These are phyloP conservation scores for Auriscalpium orientale DNA, from an alignment of 768 basidiomycete species.

Conservation along the genomic window DNA sequence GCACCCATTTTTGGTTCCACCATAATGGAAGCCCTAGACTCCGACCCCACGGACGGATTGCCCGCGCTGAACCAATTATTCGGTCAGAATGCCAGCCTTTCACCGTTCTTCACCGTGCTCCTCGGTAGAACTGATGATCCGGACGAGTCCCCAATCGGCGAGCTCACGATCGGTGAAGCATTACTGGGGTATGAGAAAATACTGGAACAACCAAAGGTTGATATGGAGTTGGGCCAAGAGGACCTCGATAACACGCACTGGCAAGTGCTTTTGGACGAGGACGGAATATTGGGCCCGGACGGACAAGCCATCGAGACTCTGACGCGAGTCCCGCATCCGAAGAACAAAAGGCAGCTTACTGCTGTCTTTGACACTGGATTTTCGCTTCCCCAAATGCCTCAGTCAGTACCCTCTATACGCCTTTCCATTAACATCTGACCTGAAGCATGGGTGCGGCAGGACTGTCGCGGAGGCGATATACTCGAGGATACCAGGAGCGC, in stretches of 20 bases:
- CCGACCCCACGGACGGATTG: conserved; percentile 18
- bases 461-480: conserved; percentile 55
- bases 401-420: conserved; percentile 23
- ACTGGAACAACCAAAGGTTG: conserved; percentile 20
- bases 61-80: conserved; percentile 26
- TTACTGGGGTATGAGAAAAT: conserved; percentile 22
- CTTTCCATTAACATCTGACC: neutral
- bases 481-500: conserved; percentile 41
- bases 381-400: conserved; percentile 52
- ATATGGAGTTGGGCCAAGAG: conserved; percentile 12
- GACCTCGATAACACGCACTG: conserved; percentile 22
- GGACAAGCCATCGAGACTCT: conserved; percentile 20
- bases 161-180: conserved; percentile 25
- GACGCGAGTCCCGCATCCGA: conserved; percentile 13
- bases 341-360: conserved; percentile 47
- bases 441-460: conserved; percentile 20
- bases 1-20: conserved; percentile 24
- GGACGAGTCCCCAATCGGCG: conserved; percentile 19
- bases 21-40: conserved; percentile 4
- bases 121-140: conserved; percentile 25
- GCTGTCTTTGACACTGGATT: conserved; percentile 67
- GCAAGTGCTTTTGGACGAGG: conserved; percentile 23
- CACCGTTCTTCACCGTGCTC: conserved; percentile 25
- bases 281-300: conserved; percentile 30
- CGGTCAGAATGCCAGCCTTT: conserved; percentile 20